A percentile compares a stretch with the other conserved stretches of the same genome.
Evolutionary conservation across 495 filamentous ascomycete genomes (phyloP).

Genomic region (Hypoxylon fragiforme): DNA sequence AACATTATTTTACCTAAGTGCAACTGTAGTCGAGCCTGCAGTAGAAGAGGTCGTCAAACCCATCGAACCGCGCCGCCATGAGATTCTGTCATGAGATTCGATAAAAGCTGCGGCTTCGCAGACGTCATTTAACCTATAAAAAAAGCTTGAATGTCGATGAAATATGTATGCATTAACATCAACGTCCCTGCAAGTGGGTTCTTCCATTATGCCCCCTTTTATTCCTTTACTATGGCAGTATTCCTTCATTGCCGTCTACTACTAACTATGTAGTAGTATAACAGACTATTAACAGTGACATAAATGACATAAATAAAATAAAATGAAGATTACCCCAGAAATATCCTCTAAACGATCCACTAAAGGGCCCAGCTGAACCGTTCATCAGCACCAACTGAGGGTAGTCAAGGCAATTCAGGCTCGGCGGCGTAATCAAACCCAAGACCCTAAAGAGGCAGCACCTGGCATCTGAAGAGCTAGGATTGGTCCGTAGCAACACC

Average conservation of each 20-base stretch:
- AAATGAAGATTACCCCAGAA: constrained; percentile 34
- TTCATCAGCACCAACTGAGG: constrained; percentile 22
- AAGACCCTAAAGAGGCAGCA: constrained; percentile 27
- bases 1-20: not conserved
- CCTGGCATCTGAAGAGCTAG: constrained; percentile 31
- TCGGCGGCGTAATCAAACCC: constrained; percentile 24
- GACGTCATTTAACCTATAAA: constrained; percentile 24
- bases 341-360: constrained; percentile 21
- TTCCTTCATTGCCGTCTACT: no score
- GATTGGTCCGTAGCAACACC: constrained; percentile 22
- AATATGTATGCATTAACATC: constrained; percentile 28
- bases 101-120: constrained; percentile 51
- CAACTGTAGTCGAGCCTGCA: no score
- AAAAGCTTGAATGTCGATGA: constrained; percentile 21
- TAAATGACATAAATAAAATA: constrained; percentile 16
- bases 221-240: no score
- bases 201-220: not conserved
- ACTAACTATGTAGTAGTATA: not conserved
- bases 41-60: no score
- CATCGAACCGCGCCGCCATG: no score
- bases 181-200: constrained; percentile 15
- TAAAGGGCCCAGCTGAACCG: constrained; percentile 8
- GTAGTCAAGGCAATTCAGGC: constrained; percentile 9
- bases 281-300: no score
- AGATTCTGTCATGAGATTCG: no score